A percentile compares a stretch with the other conserved stretches of the same genome.
Conservation (phyloP, 768 basidiomycete genomes). For the Mycena olivaceomarginata region DNA sequence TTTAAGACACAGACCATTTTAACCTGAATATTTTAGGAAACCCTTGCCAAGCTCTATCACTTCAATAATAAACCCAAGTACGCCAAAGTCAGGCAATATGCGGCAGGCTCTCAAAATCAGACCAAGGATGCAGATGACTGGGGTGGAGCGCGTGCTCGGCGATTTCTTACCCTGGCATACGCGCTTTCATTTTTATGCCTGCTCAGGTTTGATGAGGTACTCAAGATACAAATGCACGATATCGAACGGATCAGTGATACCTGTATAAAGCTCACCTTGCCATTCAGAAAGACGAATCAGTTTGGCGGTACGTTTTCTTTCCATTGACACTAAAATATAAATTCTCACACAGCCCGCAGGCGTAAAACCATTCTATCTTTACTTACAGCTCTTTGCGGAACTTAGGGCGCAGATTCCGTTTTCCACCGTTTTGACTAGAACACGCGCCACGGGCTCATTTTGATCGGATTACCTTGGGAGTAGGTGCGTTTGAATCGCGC, state of each 20-base stretch:
- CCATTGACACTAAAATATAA: background rate
- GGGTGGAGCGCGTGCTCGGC: slow-evolving; percentile 51
- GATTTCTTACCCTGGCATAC: slow-evolving; percentile 53
- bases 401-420: no score
- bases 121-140: slow-evolving; percentile 42
- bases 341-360: background rate
- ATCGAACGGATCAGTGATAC: slow-evolving; percentile 38
- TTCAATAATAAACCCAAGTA: background rate
- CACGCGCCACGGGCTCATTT: no score
- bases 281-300: background rate
- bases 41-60: background rate
- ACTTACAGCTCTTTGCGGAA: no score
- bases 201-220: slow-evolving; percentile 55
- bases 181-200: slow-evolving; percentile 57
- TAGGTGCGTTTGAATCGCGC: no score
- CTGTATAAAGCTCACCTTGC: slow-evolving; percentile 31
- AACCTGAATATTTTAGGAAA: background rate
- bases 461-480: no score
- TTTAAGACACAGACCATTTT: no score
- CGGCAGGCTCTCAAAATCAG: background rate
- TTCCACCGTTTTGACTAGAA: no score
- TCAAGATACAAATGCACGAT: slow-evolving; percentile 55
- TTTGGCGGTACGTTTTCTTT: background rate
- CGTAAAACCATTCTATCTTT: background rate
- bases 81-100: slow-evolving; percentile 20